Base-by-base conservation (phyloP, 2,329 filamentous ascomycete species). In the Fusarium chuoi region DNA sequence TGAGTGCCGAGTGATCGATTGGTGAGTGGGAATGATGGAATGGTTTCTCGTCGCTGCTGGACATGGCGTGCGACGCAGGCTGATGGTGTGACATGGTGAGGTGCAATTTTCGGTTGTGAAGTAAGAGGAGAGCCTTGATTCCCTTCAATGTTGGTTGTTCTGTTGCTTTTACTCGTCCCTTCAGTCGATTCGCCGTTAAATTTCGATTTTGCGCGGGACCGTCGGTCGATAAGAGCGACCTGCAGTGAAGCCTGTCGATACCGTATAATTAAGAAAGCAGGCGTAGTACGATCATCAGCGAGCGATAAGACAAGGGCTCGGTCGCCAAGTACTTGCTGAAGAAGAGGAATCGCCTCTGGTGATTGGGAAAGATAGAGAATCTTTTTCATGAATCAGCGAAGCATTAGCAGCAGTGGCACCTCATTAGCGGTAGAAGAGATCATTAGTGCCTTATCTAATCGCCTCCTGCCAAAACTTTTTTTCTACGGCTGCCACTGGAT, bases 1-100 rank as follows among this genome's bases (percentile, higher is more conserved):
- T 81, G 52, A 89, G 81, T 8, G 84, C 81, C n/a, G 81, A 75
- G 66, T 82, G 80, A 57, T 83, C 82, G 22, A 77, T 76, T 71
- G 80, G 73, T 7, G 67, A 60, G 18, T 81, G 73, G 17, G 79
- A 70, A 56, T 79, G 79, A 49, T 78, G 75, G 48, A 82, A 81
- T 17, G 79, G 76, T 49, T 76, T 70, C 52, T 82, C 80, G 62
- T 83, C 79, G 65, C 78, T 75, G 68, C 77, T 78, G 52, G 79
- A 72, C 70, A 80, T 76, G 64, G 81, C 79, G 30, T 73, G 30
- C 42, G 77, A 66, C 56, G 61, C 38, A 36, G 67, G 45, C 59
- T 80, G 79, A 45, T 77, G 76, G 57, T 82, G 79, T 57, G 81
- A 77, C 82, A 84, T 84, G 49, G 51, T 54, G 57, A 59, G 44